Percentiles rank a stretch among this genome's conserved stretches.
These are phyloP conservation scores for sweet orange (Citrus sinensis) DNA, from an alignment of 345 rosid species.

Conservation along the genomic window DVS_A1.0 CM039165.1:29545001-29545500, in stretches of 20 bases:
- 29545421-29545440: constrained; percentile 57
- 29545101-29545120: constrained; percentile 39
- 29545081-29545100: constrained; percentile 56
- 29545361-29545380: constrained; percentile 59
- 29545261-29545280: constrained; percentile 44
- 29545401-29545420: constrained; percentile 59
- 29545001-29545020: constrained; percentile 61
- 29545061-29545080: constrained; percentile 34
- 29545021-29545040: constrained; percentile 72
- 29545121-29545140: constrained; percentile 52
- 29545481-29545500: constrained; percentile 50
- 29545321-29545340: constrained; percentile 62
- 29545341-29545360: constrained; percentile 48
- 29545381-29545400: constrained; percentile 57
- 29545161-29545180: constrained; percentile 54
- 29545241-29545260: constrained; percentile 55
- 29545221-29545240: constrained; percentile 67
- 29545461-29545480: constrained; percentile 46
- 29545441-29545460: constrained; percentile 58
- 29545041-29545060: constrained; percentile 47
- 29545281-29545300: constrained; percentile 52
- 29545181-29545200: constrained; percentile 57
- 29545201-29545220: constrained; percentile 45
- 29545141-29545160: constrained; percentile 46
- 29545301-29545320: constrained; percentile 63